Base-by-base conservation (phyloP, 768 basidiomycete genomes). In the Boletus fagicola region DNA sequence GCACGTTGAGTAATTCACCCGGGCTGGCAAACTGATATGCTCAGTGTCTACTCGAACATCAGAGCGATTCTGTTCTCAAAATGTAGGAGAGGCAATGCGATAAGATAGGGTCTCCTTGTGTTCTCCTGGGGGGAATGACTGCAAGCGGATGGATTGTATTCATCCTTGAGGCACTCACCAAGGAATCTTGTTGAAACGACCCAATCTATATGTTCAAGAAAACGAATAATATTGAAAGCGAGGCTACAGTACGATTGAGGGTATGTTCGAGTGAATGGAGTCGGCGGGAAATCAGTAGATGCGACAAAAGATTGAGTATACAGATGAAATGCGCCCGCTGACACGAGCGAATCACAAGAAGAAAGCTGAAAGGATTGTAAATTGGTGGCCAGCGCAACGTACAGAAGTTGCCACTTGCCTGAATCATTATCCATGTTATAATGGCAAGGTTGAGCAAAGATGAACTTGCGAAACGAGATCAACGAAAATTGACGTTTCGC, bases 371-470 rank as follows among this genome's bases (percentile, higher is more conserved):
- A 26, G n/a, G n/a, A 40, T 7, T 7, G 22, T 53, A 30, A 46
- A 35, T 40, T 0, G 16, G 54, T 28, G 15, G 30, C n/a, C 16
- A 35, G 40, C 39, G 5, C 26, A 35, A 18, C 13, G 12, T 13
- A 22, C 26, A 36, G 30, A 30, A 16, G 11, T 7, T 31, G 8
- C 15, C 6, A 60, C 71, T 53, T 30, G 51, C 71, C 68, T 55
- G 71, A 56, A 48, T 71, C 70, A 18, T 62, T 33, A 4, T 66
- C 61, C 12, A 51, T 24, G 8, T 43, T 52, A 38, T 58, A 56
- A 26, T 66, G 63, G 35, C 70, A 62, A 30, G 70, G 68, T 28
- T 57, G 66, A 16, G 44, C n/a, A 43, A 57, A 50, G 15, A 24
- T 36, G 4, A 61, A 31, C 24, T 56, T 63, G 33, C 53, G 64